Conservation (phyloP, 192 early-diverging fungal genomes). For the Linnemannia hyalina region DNA sequence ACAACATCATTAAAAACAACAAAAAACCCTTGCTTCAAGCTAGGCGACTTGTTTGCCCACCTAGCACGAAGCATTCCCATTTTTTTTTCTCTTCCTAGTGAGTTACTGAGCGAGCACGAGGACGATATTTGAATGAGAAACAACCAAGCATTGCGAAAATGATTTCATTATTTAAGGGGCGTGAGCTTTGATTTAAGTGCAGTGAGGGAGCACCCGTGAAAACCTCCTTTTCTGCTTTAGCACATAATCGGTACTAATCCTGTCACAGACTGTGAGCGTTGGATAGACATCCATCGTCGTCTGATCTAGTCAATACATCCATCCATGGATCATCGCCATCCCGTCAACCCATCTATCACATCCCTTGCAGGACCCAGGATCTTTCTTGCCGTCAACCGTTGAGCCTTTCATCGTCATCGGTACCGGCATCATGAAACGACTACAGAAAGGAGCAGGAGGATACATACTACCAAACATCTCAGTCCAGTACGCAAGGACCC, state of each 20-base stretch:
- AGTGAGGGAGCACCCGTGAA: background rate
- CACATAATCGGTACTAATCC: background rate
- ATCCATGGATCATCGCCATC: conserved; percentile 1
- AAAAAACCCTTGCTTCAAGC: background rate
- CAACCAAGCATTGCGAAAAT: background rate
- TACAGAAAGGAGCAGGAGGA: background rate
- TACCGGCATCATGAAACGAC: background rate
- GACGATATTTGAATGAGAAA: too few species aligned
- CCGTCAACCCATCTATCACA: background rate
- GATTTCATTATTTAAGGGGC: background rate
- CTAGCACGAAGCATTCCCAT: background rate
- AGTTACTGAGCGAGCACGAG: background rate
- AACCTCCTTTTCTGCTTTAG: conserved; percentile 6
- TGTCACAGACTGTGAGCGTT: background rate
- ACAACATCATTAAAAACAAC: background rate
- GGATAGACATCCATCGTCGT: background rate
- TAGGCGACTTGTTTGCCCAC: background rate
- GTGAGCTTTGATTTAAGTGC: background rate
- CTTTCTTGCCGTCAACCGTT: background rate
- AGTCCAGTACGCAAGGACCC: background rate
- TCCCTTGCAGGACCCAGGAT: background rate
- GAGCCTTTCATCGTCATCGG: background rate
- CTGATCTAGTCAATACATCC: background rate
- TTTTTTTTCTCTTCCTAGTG: background rate
- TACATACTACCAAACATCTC: background rate